phyloP scores from a whole-genome alignment of 2,329 filamentous ascomycete species.

The Fusarium albosuccineum region DNA sequence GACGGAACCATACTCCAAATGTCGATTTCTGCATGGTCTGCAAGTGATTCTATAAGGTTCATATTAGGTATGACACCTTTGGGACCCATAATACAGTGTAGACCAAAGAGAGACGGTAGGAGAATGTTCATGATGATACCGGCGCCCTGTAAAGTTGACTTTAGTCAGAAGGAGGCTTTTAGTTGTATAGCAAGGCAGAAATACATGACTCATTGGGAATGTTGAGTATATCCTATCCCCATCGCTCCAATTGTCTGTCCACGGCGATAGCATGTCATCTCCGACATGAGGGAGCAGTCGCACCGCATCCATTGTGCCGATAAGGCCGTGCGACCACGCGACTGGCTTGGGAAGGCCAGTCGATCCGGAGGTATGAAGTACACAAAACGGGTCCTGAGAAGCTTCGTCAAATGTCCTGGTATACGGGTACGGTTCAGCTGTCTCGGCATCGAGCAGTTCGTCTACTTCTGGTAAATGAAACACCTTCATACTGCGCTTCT shows the following conservation, averaged over 20 bases:
- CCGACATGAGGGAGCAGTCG: constrained; percentile 50
- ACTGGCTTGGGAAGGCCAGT: constrained; percentile 59
- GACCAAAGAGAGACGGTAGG: constrained; percentile 51
- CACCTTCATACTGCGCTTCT: constrained; percentile 45
- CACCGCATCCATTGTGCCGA: constrained; percentile 53
- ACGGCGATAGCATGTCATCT: constrained; percentile 47
- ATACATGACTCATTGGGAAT: constrained; percentile 53
- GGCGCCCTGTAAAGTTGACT: constrained; percentile 45
- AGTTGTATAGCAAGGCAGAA: no score
- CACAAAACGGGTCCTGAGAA: neutral
- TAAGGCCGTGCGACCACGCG: constrained; percentile 48
- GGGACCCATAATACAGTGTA: constrained; percentile 55
- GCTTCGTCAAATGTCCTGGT: neutral
- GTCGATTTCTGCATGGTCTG: constrained; percentile 51
- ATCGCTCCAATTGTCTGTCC: constrained; percentile 46
- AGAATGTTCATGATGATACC: constrained; percentile 59
- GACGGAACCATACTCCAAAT: constrained; percentile 56
- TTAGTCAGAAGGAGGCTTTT: no score
- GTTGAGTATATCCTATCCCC: constrained; percentile 51
- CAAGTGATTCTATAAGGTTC: constrained; percentile 50
- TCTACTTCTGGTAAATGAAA: constrained; percentile 47
- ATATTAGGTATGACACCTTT: constrained; percentile 52
- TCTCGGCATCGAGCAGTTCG: constrained; percentile 43
- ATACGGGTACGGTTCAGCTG: constrained; percentile 44
- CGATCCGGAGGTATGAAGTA: constrained; percentile 57